Evolutionary conservation across 345 rosid genomes (phyloP), one percentile per base, ranked within the genome.

Genomic region (Trapa bicornis): DNA sequence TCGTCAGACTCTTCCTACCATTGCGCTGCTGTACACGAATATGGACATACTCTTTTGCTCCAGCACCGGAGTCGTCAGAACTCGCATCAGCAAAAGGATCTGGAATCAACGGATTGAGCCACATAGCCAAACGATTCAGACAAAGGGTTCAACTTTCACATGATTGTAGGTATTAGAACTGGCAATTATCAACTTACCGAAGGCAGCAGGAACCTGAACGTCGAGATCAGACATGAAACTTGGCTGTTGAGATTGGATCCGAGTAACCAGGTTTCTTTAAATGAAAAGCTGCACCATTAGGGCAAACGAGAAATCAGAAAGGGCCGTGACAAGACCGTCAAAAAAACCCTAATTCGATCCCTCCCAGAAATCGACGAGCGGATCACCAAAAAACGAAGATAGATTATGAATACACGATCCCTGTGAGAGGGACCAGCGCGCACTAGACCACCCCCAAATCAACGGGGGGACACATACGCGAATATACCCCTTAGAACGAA

Each of bases 11-110:
- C 74, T 87, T 85, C 79, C 91, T 80, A 78, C 96, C 96, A 75
- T 89, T 89, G 38, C 92, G 70, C 74, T 87, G 91, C 73, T 89
- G 93, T 61, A 85, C 53, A 69, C 96, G 93, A 32, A 85, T 83
- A 47, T 87, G 93, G 68, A 87, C 93, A 75, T 85, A 84, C 71
- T 87, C 93, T 72, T 85, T 87, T 62, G 85, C 47, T 53, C 90
- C 91, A n/a, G 87, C 88, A 66, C 91, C 86, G 1, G 91, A 84
- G 87, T 91, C 91, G 70, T 91, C 97, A 73, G 88, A 86, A 81
- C 77, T 86, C 71, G 87, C 90, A 81, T 86, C 90, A 80, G 87
- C 87, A 86, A 83, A 86, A 15, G 87, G 87, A 79, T 83, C 90
- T 86, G 64, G 36, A 11, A 33, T 58, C 37, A 10, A 33, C 15